Evolutionary conservation across 805 yeast species (phyloP).

Genomic region (Lachancea mirantina): DNA sequence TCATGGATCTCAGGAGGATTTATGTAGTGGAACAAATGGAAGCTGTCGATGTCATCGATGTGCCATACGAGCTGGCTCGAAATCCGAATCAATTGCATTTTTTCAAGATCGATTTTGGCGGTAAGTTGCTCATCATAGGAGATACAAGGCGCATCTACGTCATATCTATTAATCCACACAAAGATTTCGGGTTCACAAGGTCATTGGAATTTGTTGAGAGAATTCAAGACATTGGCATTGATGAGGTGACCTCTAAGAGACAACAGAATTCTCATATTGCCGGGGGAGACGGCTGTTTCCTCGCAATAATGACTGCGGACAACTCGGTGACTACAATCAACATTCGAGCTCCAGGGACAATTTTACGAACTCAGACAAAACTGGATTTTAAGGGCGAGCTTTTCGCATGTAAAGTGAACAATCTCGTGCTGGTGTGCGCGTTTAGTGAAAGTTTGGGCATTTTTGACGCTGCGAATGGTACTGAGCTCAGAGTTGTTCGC

Average conservation of each 20-base stretch:
- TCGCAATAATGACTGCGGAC: constrained; percentile 21
- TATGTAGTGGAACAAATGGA: constrained; percentile 23
- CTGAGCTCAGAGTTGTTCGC: constrained; percentile 25
- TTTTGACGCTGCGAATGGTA: constrained; percentile 27
- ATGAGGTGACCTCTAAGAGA: constrained; percentile 23
- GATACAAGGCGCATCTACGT: constrained; percentile 15
- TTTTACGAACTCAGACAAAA: constrained; percentile 13
- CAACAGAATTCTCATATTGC: constrained; percentile 22
- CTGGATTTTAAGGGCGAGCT: constrained; percentile 23
- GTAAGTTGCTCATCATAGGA: constrained; percentile 20
- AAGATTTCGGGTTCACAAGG: constrained; percentile 21
- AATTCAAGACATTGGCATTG: constrained; percentile 16
- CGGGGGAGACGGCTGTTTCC: constrained; percentile 31
- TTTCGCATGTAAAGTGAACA: constrained; percentile 25
- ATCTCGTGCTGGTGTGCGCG: constrained; percentile 26
- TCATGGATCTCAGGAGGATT: constrained; percentile 19
- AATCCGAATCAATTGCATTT: constrained; percentile 15
- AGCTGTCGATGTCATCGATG: constrained; percentile 12
- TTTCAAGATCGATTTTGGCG: constrained; percentile 30
- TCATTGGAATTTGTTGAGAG: constrained; percentile 14
- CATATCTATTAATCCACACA: constrained; percentile 19
- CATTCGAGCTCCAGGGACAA: constrained; percentile 20
- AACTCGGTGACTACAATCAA: constrained; percentile 21
- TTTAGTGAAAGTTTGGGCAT: constrained; percentile 23
- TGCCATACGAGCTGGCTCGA: constrained; percentile 12